Base-by-base conservation (phyloP, 2,329 filamentous ascomycete species). In the Aureobasidium leucospermi region DNA sequence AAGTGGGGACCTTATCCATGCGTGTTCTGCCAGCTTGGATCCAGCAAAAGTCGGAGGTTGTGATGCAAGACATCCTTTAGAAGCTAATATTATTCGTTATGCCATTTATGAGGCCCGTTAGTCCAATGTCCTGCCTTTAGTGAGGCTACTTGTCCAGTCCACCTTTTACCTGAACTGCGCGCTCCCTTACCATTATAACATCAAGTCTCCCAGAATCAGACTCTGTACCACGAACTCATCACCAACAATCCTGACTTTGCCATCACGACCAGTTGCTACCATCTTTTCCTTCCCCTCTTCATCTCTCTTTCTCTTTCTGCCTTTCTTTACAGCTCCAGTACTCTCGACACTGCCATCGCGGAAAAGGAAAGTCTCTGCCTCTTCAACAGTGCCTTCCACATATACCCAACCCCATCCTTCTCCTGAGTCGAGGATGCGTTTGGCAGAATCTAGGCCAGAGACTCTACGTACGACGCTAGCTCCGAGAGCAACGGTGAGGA, bases 141-240 rank as follows among this genome's bases (percentile, higher is more conserved):
- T 23, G 23, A 23, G 23, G 23, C 23, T 23, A 23, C 3, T 23
- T 23, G 23, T 23, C 23, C 23, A 23, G 23, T 23, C 3, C 23
- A 23, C 23, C 23, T 2, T 23, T 23, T 23, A 36, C 48, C n/a
- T 1, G 2, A 52, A 52, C 48, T 31, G 19, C 48, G 7, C 48
- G 48, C 48, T 52, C 5, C 0, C 8, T 39, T 4, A 16, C 13
- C 16, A 31, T 32, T 84, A 81, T 63, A 89, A 86, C 56, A 91
- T 82, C 65, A 96, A 74, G 62, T 85, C 83, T 0, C 92, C 93
- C 53, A 96, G 72, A 63, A 99, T 96, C 61, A 97, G 76, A 71
- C 91, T 96, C 78, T 99, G 93, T 59, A 96, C 86, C 23, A 97
- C 85, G 69, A 93, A 85, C 73, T 97, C 93, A 70, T 95, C 87